phyloP scores from a whole-genome alignment of 2,329 filamentous ascomycete genomes.

The Keithomyces neogunnii region DNA sequence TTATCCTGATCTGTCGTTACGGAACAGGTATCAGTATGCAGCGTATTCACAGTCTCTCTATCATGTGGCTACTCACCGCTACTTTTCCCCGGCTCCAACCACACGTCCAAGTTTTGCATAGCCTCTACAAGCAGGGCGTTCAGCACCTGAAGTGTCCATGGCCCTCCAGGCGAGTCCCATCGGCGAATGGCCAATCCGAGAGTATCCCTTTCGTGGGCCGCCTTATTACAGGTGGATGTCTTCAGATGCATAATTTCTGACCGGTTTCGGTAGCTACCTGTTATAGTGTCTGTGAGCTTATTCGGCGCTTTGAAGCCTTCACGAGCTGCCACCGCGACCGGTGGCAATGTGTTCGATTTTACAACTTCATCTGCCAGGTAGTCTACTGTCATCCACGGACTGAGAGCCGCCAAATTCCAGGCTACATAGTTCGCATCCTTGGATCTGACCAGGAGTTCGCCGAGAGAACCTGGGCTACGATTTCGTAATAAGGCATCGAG shows the following conservation, averaged over 20 bases:
- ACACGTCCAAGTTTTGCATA: conserved; percentile 28
- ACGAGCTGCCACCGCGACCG: conserved; percentile 44
- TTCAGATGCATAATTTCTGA: conserved; percentile 57
- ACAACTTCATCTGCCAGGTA: conserved; percentile 32
- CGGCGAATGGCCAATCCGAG: conserved; percentile 66
- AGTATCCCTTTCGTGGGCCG: conserved; percentile 47
- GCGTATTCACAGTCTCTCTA: background rate
- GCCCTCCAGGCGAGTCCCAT: conserved; percentile 54
- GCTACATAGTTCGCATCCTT: conserved; percentile 60
- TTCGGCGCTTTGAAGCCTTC: conserved; percentile 77
- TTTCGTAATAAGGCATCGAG: conserved; percentile 43
- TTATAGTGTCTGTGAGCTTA: conserved; percentile 61
- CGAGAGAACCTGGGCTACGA: conserved; percentile 37
- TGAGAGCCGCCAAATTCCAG: conserved; percentile 68
- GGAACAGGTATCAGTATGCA: background rate
- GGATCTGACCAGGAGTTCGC: conserved; percentile 49
- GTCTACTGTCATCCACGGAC: conserved; percentile 58
- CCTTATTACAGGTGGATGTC: conserved; percentile 37
- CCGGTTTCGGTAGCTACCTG: conserved; percentile 54
- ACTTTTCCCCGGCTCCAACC: conserved; percentile 16
- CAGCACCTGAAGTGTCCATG: conserved; percentile 65
- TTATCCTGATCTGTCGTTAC: conserved; percentile 29
- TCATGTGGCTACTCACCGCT: conserved; percentile 26
- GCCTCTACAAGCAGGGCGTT: conserved; percentile 60
- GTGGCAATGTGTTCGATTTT: conserved; percentile 45